Conservation (phyloP, 1,139 yeast genomes). For the Yamadazyma aaseri region DNA sequence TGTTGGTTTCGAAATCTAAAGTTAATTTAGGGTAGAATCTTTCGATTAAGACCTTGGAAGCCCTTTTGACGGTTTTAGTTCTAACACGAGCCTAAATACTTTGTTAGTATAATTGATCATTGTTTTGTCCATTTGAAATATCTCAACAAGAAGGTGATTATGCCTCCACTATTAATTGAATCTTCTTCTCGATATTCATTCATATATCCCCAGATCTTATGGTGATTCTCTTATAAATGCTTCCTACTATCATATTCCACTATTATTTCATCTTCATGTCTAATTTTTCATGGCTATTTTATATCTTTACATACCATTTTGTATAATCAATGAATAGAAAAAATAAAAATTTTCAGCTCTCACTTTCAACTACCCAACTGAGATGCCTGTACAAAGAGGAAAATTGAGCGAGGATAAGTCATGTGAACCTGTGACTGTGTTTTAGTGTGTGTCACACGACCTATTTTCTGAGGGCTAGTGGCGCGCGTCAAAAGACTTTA, state of each 20-base stretch:
- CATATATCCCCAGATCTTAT: too few species aligned
- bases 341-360: constrained; percentile 46
- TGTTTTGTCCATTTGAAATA: not conserved
- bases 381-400: not conserved
- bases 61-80: constrained; percentile 99
- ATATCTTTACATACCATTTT: constrained; percentile 12
- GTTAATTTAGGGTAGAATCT: constrained; percentile 99
- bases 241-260: too few species aligned
- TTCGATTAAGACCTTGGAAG: constrained; percentile 99
- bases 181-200: too few species aligned
- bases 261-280: not conserved
- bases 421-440: constrained; percentile 1
- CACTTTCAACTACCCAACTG: constrained; percentile 1
- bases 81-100: constrained; percentile 85
- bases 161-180: too few species aligned
- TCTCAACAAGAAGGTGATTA: too few species aligned
- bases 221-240: too few species aligned
- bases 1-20: constrained; percentile 99
- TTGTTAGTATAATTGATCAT: constrained; percentile 13
- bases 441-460: not conserved
- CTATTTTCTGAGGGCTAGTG: too few species aligned
- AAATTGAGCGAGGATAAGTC: not conserved
- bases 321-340: constrained; percentile 16
- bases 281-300: not conserved
- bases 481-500: too few species aligned